Conservation (phyloP, 1,284 basidiomycete species). For the Fomitopsis betulina region DNA sequence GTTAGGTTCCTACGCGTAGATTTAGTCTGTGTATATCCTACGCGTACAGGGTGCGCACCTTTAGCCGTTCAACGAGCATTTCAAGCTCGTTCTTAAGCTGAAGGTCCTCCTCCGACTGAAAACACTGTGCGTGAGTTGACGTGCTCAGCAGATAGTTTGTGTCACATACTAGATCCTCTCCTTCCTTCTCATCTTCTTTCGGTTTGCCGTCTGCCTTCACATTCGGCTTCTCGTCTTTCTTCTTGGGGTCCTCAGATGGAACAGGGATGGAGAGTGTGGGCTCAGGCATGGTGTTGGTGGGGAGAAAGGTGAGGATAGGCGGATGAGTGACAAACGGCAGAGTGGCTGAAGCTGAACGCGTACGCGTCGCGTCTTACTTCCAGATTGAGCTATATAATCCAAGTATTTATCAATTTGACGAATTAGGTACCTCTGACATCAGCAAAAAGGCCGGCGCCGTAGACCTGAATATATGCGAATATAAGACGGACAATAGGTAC, state of each 20-base stretch:
- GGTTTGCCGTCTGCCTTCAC: slow-evolving; percentile 35
- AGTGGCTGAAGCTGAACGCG: slow-evolving; percentile 3
- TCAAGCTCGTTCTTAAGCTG: slow-evolving; percentile 95
- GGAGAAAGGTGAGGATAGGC: background rate
- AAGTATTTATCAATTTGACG: no score
- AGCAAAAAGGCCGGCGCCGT: no score
- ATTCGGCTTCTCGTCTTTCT: slow-evolving; percentile 50
- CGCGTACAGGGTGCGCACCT: slow-evolving; percentile 44
- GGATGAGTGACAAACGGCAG: background rate
- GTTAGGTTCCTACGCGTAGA: slow-evolving; percentile 72
- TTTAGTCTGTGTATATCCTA: background rate
- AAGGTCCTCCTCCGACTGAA: slow-evolving; percentile 90
- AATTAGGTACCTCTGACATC: no score
- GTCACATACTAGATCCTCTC: slow-evolving; percentile 76
- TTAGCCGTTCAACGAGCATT: slow-evolving; percentile 94
- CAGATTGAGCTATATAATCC: background rate
- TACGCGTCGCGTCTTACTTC: slow-evolving; percentile 8
- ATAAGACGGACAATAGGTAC: no score
- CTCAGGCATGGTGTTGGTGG: slow-evolving; percentile 43
- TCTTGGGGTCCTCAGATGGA: slow-evolving; percentile 68
- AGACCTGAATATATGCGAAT: no score
- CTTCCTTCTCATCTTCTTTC: slow-evolving; percentile 55
- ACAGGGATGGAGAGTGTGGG: slow-evolving; percentile 56
- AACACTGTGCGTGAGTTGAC: background rate
- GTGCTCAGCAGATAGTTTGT: background rate